These are phyloP conservation scores for Poteriospumella lacustris DNA, from an alignment of 108 stramenopile genomes.

Conservation along the genomic window DNA sequence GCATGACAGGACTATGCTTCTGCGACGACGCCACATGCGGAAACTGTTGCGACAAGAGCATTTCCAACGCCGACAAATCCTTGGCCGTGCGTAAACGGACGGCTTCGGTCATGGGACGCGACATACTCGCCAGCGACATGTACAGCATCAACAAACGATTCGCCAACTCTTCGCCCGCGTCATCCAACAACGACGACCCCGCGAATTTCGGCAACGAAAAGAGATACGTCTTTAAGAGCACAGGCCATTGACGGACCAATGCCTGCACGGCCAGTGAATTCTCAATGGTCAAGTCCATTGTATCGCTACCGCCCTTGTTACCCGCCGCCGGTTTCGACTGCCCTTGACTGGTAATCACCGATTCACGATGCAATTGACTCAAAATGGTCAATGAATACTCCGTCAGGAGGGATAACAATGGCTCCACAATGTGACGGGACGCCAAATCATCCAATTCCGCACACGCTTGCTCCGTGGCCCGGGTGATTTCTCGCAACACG, in stretches of 20 bases:
- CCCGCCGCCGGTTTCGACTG: too few species aligned
- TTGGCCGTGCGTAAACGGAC: neutral
- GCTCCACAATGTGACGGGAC: neutral
- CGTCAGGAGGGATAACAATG: neutral
- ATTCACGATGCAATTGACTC: neutral
- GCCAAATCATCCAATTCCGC: neutral
- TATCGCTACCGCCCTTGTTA: too few species aligned
- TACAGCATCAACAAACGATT: neutral
- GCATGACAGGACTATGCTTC: neutral
- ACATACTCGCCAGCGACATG: neutral
- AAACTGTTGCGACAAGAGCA: too few species aligned
- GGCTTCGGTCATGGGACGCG: neutral
- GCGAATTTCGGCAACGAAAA: neutral
- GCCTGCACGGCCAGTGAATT: neutral
- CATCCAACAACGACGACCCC: neutral
- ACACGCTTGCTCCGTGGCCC: neutral
- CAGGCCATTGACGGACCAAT: neutral
- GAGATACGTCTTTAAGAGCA: neutral
- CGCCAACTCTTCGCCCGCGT: neutral
- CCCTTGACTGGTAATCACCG: neutral
- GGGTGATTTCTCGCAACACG: neutral
- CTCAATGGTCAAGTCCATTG: neutral
- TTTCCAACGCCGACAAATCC: slow-evolving; percentile 5
- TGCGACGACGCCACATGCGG: too few species aligned
- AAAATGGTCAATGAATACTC: neutral